Conservation (phyloP, 805 yeast species). For the Schwanniomyces yamadae region DNA sequence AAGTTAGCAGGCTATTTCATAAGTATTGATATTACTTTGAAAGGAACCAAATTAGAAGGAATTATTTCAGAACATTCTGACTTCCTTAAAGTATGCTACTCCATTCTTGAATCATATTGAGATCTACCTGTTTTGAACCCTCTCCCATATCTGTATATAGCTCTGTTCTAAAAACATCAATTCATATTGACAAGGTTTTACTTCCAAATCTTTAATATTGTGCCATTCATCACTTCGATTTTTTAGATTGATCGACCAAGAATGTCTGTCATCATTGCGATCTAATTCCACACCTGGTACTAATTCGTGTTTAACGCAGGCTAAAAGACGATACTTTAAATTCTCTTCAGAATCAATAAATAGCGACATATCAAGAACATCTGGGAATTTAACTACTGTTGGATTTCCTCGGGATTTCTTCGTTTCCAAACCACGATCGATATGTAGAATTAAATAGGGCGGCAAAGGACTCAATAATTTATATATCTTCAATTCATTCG, state of each 20-base stretch:
- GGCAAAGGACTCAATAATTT: slow-evolving; percentile 47
- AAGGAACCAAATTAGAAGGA: slow-evolving; percentile 17
- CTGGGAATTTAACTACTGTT: slow-evolving; percentile 62
- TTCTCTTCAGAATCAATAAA: slow-evolving; percentile 20
- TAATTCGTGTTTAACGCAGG: slow-evolving; percentile 16
- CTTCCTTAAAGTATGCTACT: slow-evolving; percentile 8
- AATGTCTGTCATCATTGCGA: slow-evolving; percentile 29
- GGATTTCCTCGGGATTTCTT: slow-evolving; percentile 28
- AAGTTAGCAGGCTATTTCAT: slow-evolving; percentile 21
- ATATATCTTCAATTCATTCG: slow-evolving; percentile 37
- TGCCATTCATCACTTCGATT: slow-evolving; percentile 49
- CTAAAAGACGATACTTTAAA: slow-evolving; percentile 34
- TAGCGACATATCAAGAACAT: slow-evolving; percentile 36
- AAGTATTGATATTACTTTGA: slow-evolving; percentile 16
- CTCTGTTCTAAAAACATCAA: slow-evolving; percentile 61
- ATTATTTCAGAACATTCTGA: slow-evolving; percentile 6
- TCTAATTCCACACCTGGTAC: slow-evolving; percentile 14
- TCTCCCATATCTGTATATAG: slow-evolving; percentile 68
- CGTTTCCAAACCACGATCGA: slow-evolving; percentile 44
- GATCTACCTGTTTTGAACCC: slow-evolving; percentile 6
- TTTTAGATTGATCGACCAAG: slow-evolving; percentile 45
- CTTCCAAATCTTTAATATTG: slow-evolving; percentile 53
- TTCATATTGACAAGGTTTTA: slow-evolving; percentile 51
- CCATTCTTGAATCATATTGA: slow-evolving; percentile 4
- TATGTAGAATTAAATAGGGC: slow-evolving; percentile 51